These are phyloP conservation scores for Lactarius vividus DNA, from an alignment of 768 basidiomycete species.

Conservation along the genomic window DNA sequence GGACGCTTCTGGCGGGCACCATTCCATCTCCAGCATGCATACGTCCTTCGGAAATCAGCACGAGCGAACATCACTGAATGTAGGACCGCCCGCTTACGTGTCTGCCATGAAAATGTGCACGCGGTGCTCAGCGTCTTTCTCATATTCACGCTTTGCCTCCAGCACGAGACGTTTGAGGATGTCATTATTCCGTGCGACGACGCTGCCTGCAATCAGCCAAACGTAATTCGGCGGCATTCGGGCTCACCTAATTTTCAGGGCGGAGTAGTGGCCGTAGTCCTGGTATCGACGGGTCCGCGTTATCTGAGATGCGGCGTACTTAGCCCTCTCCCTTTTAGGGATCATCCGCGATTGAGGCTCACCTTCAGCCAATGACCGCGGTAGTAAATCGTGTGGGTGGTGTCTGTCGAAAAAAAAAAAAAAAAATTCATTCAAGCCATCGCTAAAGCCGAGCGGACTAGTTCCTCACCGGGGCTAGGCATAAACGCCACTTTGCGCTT, in stretches of 20 bases:
- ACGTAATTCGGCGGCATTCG: slow-evolving; percentile 27
- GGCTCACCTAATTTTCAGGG: slow-evolving; percentile 75
- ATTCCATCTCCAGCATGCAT: slow-evolving; percentile 84
- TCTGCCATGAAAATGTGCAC: slow-evolving; percentile 89
- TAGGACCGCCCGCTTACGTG: slow-evolving; percentile 55
- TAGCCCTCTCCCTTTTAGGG: slow-evolving; percentile 22
- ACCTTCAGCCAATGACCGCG: slow-evolving; percentile 86
- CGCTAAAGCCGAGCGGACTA: slow-evolving; percentile 17
- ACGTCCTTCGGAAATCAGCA: slow-evolving; percentile 45
- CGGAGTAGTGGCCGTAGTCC: slow-evolving; percentile 69
- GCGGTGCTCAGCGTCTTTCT: slow-evolving; percentile 87
- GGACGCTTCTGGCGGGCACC: slow-evolving; percentile 86
- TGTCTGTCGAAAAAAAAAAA: slow-evolving; percentile 47
- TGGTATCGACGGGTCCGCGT: slow-evolving; percentile 75
- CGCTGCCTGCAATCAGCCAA: slow-evolving; percentile 43
- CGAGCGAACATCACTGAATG: slow-evolving; percentile 23
- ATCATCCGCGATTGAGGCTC: slow-evolving; percentile 31
- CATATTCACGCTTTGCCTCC: slow-evolving; percentile 85
- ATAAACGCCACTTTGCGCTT: slow-evolving; percentile 82
- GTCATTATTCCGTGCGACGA: slow-evolving; percentile 85
- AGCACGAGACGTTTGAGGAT: slow-evolving; percentile 83
- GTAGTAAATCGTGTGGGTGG: slow-evolving; percentile 88
- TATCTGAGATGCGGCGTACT: slow-evolving; percentile 47
- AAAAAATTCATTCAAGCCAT: slow-evolving; percentile 16
- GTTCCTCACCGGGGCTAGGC: slow-evolving; percentile 69